Percentiles rank a stretch among this genome's conserved stretches.
Conservation (phyloP, 495 filamentous ascomycete species). For the Penicillium paxilli region DNA sequence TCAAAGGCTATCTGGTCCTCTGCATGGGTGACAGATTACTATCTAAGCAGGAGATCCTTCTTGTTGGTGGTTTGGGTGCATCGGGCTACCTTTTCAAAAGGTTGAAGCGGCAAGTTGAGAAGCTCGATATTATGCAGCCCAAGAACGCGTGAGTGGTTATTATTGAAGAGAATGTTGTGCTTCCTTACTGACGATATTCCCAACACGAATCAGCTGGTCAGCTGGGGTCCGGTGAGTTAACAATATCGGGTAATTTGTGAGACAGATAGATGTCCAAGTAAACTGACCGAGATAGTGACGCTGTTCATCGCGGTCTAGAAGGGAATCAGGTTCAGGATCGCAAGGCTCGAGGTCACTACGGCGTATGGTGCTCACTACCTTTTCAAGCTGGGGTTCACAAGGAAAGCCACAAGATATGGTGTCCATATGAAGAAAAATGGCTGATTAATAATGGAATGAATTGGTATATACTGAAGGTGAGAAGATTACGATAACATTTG, state of each 20-base stretch:
- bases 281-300: constrained; percentile 46
- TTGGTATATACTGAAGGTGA: constrained; percentile 40
- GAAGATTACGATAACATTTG: not conserved
- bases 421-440: constrained; percentile 24
- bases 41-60: constrained; percentile 52
- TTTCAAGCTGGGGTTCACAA: constrained; percentile 27
- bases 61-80: constrained; percentile 72
- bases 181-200: no score
- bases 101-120: constrained; percentile 41
- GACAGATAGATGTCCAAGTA: constrained; percentile 18
- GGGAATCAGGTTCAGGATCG: constrained; percentile 48
- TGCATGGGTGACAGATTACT: not conserved
- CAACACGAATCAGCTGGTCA: constrained; percentile 19
- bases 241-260: not conserved
- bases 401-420: not conserved
- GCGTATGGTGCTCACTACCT: constrained; percentile 35
- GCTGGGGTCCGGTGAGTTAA: constrained; percentile 27
- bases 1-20: constrained; percentile 15
- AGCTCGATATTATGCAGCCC: constrained; percentile 59
- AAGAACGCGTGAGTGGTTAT: constrained; percentile 53
- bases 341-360: constrained; percentile 53
- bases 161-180: not conserved
- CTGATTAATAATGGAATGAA: constrained; percentile 8
- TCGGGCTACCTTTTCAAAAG: constrained; percentile 64
- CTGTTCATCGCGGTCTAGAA: constrained; percentile 42